These are phyloP conservation scores for Chlorella sorokiniana DNA, from an alignment of 139 green algal species.

Conservation along the genomic window DNA sequence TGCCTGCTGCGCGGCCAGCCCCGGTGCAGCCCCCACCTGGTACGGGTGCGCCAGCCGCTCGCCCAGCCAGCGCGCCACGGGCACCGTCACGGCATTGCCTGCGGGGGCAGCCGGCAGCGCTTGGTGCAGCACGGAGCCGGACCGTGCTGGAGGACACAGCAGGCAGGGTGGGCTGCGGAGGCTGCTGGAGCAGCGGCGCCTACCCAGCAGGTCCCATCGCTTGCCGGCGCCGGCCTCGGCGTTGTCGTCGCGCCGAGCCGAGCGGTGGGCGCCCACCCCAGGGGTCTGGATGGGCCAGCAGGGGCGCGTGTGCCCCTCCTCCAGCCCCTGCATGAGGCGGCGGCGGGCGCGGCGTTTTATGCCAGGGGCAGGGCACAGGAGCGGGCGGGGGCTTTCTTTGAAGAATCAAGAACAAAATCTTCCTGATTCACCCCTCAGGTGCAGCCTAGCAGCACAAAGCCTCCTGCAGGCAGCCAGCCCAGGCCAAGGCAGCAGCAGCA, in stretches of 20 bases:
- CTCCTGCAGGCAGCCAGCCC: no score
- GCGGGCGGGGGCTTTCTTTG: no score
- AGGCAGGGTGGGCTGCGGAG: no score
- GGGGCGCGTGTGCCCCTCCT: slow-evolving; percentile 64
- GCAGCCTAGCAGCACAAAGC: no score
- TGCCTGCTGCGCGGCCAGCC: neutral
- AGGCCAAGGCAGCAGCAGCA: no score
- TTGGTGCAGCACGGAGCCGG: neutral
- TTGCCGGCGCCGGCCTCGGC: slow-evolving; percentile 38
- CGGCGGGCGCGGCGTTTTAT: neutral
- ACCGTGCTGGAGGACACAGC: no score
- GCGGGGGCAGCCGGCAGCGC: neutral
- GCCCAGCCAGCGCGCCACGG: slow-evolving; percentile 80
- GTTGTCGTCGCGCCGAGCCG: slow-evolving; percentile 49
- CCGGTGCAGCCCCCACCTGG: slow-evolving; percentile 1
- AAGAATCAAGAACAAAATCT: no score
- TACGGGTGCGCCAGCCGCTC: slow-evolving; percentile 70
- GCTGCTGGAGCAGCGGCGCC: no score
- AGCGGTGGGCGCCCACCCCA: slow-evolving; percentile 19
- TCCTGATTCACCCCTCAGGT: no score
- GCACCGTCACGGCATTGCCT: slow-evolving; percentile 84
- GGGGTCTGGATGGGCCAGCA: slow-evolving; percentile 65
- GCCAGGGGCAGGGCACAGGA: neutral
- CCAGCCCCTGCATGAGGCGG: slow-evolving; percentile 65
- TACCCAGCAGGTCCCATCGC: slow-evolving; percentile 73